Evolutionary conservation across 805 yeast species (phyloP), one percentile per base, ranked within the genome.

Genomic region (Saccharomyces paradoxus): DNA sequence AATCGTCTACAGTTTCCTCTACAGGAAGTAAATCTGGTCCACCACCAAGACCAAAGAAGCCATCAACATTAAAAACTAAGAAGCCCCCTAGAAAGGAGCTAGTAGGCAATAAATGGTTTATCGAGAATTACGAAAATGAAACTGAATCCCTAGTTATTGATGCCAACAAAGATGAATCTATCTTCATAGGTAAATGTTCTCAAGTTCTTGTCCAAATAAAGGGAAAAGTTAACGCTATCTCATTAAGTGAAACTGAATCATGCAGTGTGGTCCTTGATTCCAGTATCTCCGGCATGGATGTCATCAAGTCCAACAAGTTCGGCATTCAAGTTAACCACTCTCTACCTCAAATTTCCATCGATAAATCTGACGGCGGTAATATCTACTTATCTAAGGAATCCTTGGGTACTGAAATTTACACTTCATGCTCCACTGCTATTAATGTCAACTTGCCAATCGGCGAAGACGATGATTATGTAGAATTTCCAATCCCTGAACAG

Each of bases 191-290:
- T 52, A 84, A 86, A 64, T 88, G 96, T 74, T 67, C 68, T 46
- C 84, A 84, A 55, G 76, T 81, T 48, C 84, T 96, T 12, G 72
- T 94, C 56, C 94, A 88, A 69, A 76, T 94, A 65, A 84, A 82
- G 69, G 99, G 98, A 56, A 94, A 94, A 69, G 91, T 89, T 51
- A 91, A 89, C 64, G 94, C 97, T 0, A 81, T 94, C 53, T 81
- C 96, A 2, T 65, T 94, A 58, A 84, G 86, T 58, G 85, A 85
- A 55, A 83, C 95, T 63, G 74, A 74, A 31, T 83, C 82, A 57
- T 79, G 84, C 32, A 96, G 90, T 9, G 74, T 94, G 29, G 86
- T 94, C 31, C 78, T 90, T 41, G 98, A 94, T 57, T 80, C 87
- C 29, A 81, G 89, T 63, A 87, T 94, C 50, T 83, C 96, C 5